Conservation (phyloP, 2,329 filamentous ascomycete genomes). For the Fusarium coicis region DNA sequence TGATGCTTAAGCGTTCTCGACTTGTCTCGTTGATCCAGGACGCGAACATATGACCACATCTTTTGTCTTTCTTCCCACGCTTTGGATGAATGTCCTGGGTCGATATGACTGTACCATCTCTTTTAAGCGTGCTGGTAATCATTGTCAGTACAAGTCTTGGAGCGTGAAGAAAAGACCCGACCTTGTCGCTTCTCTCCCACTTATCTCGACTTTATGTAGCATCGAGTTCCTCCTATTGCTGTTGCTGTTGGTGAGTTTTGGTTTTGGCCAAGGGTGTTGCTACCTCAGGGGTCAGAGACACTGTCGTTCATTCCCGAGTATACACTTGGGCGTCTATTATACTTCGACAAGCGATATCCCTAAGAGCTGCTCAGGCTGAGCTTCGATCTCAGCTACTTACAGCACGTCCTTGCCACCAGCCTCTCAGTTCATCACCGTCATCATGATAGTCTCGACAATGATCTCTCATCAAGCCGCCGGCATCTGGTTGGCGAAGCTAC, state of each 20-base stretch:
- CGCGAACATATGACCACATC: constrained; percentile 18
- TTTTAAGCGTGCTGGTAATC: background rate
- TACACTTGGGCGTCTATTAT: background rate
- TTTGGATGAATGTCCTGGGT: background rate
- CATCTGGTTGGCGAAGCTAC: constrained; percentile 37
- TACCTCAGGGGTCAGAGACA: background rate
- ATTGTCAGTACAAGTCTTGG: background rate
- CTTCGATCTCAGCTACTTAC: background rate
- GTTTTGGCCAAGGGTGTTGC: background rate
- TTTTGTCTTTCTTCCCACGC: background rate
- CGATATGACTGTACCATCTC: background rate
- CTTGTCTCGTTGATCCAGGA: constrained; percentile 28
- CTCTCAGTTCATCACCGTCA: background rate
- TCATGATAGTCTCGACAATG: constrained; percentile 13
- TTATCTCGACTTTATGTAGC: constrained; percentile 19
- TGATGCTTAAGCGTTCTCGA: constrained; percentile 28
- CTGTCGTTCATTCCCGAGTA: background rate
- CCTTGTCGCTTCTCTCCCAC: constrained; percentile 1
- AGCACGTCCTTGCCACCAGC: background rate
- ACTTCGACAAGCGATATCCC: background rate
- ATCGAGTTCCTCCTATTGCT: constrained; percentile 3
- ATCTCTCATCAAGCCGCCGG: background rate
- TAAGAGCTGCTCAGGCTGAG: background rate
- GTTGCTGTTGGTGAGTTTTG: background rate
- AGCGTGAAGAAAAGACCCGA: background rate